Evolutionary conservation across 2,329 filamentous ascomycete species (phyloP).

Genomic region (Diaporthe longicolla): DNA sequence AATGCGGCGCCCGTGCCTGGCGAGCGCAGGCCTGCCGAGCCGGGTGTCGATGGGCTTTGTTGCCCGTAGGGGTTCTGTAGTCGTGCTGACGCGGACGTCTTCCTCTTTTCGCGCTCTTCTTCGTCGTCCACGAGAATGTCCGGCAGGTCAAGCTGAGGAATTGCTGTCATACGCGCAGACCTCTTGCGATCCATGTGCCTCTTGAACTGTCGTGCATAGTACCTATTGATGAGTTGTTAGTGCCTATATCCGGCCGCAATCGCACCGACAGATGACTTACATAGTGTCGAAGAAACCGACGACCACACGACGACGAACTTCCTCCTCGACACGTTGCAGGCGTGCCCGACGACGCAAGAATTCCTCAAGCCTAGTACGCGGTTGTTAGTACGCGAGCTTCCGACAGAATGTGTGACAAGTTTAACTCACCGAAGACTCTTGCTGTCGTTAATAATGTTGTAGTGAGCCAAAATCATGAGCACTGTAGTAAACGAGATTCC

Average conservation of each 20-base stretch:
- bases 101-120: constrained; percentile 59
- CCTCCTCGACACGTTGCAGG: constrained; percentile 94
- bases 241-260: not conserved
- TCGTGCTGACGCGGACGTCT: constrained; percentile 34
- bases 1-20: constrained; percentile 48
- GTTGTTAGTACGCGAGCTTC: constrained; percentile 48
- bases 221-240: constrained; percentile 58
- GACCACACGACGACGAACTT: constrained; percentile 90
- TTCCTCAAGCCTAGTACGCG: constrained; percentile 80
- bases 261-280: constrained; percentile 59
- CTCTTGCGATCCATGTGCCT: constrained; percentile 80
- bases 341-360: constrained; percentile 91
- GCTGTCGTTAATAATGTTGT: constrained; percentile 98
- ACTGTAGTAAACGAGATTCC: constrained; percentile 94
- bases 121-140: constrained; percentile 93
- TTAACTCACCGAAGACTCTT: constrained; percentile 83
- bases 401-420: not conserved
- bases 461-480: constrained; percentile 95
- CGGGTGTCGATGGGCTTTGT: constrained; percentile 45
- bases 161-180: constrained; percentile 79
- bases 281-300: constrained; percentile 96
- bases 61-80: constrained; percentile 39
- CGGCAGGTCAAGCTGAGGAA: constrained; percentile 87
- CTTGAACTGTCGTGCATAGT: constrained; percentile 88
- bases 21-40: constrained; percentile 42